phyloP scores from a whole-genome alignment of 768 basidiomycete genomes.

The Lyophyllum shimeji region DNA sequence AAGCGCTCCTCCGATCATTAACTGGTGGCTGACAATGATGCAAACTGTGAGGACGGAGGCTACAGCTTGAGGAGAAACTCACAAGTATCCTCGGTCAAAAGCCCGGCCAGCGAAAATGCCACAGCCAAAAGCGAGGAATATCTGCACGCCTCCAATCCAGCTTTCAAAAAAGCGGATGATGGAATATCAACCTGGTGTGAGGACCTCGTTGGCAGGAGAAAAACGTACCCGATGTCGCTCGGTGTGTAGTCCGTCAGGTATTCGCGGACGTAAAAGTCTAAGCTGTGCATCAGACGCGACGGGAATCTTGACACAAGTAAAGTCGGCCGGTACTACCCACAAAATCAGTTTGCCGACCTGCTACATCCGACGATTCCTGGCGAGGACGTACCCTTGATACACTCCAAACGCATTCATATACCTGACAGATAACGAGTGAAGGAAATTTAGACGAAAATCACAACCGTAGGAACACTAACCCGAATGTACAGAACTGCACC shows the following conservation, averaged over 20 bases:
- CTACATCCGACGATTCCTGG: too few relatives aligned
- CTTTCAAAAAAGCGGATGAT: constrained; percentile 22
- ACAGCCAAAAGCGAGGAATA: constrained; percentile 29
- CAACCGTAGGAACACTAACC: constrained; percentile 4
- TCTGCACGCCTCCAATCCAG: constrained; percentile 54
- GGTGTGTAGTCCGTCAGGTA: constrained; percentile 20
- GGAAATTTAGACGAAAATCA: neutral
- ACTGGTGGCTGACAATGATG: constrained; percentile 8
- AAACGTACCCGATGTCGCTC: constrained; percentile 19
- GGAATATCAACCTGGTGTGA: neutral
- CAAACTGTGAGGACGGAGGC: neutral
- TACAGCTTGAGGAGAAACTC: neutral
- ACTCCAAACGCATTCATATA: constrained; percentile 19
- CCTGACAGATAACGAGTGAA: constrained; percentile 3
- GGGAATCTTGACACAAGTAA: neutral
- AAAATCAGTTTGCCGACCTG: neutral
- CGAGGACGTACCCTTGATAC: constrained; percentile 18
- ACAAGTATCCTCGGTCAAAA: constrained; percentile 31
- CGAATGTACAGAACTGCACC: constrained; percentile 19
- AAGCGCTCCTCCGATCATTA: constrained; percentile 17
- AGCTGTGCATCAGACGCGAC: neutral
- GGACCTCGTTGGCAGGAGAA: neutral
- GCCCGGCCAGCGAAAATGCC: constrained; percentile 26
- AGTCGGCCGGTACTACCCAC: neutral
- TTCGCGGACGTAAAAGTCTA: constrained; percentile 21